These are phyloP conservation scores for Russula vinacea DNA, from an alignment of 768 basidiomycete species.

Conservation along the genomic window DNA sequence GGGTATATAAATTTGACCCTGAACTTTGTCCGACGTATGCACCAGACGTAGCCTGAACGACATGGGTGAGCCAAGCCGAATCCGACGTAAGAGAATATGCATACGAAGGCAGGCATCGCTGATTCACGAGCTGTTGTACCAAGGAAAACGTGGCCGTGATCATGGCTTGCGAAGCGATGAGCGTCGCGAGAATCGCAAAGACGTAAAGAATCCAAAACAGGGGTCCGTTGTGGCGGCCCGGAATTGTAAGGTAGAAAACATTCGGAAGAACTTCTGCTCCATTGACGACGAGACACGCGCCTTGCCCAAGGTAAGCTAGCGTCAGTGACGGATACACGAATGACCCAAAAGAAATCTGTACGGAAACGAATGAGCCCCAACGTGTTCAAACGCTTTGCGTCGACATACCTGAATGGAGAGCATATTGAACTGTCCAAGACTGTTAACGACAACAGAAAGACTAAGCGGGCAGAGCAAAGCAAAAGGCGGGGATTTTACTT, in stretches of 20 bases:
- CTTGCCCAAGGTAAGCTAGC: conserved; percentile 70
- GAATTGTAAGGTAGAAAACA: conserved; percentile 64
- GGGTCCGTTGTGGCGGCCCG: conserved; percentile 49
- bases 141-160: conserved; percentile 66
- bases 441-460: conserved; percentile 30
- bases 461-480: not conserved
- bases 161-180: conserved; percentile 64
- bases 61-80: not conserved
- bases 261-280: conserved; percentile 49
- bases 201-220: conserved; percentile 66
- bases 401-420: conserved; percentile 50
- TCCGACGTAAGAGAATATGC: conserved; percentile 9
- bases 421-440: conserved; percentile 66
- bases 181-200: conserved; percentile 64
- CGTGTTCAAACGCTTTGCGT: not conserved
- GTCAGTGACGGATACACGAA: conserved; percentile 60
- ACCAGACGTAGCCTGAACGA: conserved; percentile 45
- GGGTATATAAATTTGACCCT: conserved; percentile 68
- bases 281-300: conserved; percentile 55
- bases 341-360: conserved; percentile 48
- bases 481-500: conserved; percentile 41
- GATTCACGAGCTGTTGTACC: conserved; percentile 62
- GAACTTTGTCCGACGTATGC: conserved; percentile 57
- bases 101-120: conserved; percentile 53
- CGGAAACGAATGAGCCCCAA: not conserved